phyloP scores from a whole-genome alignment of 805 yeast species.

The Saccharomycopsis javanensis region DNA sequence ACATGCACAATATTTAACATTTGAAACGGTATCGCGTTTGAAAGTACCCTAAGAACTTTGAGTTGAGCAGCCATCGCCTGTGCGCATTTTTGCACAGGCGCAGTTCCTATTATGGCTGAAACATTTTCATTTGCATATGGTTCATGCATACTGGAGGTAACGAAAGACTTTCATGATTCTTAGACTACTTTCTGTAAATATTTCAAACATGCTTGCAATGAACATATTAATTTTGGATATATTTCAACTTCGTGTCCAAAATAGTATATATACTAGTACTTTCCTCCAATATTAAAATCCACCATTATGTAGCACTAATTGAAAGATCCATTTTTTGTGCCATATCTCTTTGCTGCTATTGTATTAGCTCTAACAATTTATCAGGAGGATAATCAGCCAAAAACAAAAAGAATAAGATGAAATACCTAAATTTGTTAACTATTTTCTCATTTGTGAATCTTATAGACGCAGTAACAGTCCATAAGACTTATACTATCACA shows the following conservation, averaged over 20 bases:
- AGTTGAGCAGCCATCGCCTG: too few species aligned
- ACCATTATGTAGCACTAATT: too few species aligned
- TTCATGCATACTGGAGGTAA: background rate
- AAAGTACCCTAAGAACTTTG: too few species aligned
- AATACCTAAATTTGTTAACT: background rate
- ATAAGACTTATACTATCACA: constrained; percentile 4
- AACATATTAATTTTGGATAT: background rate
- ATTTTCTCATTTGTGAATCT: background rate
- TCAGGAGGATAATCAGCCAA: background rate
- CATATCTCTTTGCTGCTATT: too few species aligned
- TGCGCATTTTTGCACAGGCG: too few species aligned
- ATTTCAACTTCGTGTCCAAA: background rate
- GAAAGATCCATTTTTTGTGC: too few species aligned
- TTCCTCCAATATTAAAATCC: background rate
- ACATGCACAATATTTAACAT: background rate
- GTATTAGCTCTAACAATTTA: background rate
- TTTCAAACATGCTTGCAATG: background rate
- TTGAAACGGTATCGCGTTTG: background rate
- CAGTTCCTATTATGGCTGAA: too few species aligned
- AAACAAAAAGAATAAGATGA: background rate
- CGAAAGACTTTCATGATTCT: background rate
- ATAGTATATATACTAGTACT: background rate
- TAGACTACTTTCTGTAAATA: background rate
- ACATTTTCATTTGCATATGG: background rate
- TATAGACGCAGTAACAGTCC: constrained; percentile 8